Base-by-base conservation (phyloP, 2,329 filamentous ascomycete species). In the Pyricularia sp. region DNA sequence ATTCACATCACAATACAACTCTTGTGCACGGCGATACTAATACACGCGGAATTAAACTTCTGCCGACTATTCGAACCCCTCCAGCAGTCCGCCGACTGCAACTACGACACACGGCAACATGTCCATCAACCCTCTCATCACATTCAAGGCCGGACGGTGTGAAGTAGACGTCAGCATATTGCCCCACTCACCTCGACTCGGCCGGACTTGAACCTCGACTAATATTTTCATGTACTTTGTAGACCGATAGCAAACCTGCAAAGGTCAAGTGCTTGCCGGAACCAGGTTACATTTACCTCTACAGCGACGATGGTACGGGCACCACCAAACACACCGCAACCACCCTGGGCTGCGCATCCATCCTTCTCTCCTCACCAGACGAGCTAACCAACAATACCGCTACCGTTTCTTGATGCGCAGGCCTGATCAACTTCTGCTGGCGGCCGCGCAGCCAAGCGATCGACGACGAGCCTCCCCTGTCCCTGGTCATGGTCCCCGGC, bases 381-480 rank as follows among this genome's bases (percentile, higher is more conserved):
- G 59, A 58, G 26, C 50, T 65, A 68, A 30, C 20, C 31, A 63
- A 63, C n/a, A 72, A 20, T 55, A 3, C 17, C 20, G 42, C 20
- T 17, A n/a, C 20, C 10, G 1, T 42, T 42, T 17, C 28, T 66
- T 68, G 26, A n/a, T 42, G 59, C 61, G 20, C 72, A 93, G 91
- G 97, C 68, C 87, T 99, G 70, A 85, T 97, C 71, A 94, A 97
- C 82, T 97, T 99, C 82, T 97, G 94, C 86, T 99, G 96, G 96
- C 91, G 94, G 73, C 89, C 92, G 75, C 90, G 95, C 73, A 86
- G 84, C 73, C 86, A 88, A 70, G 83, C 89, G 26, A 80, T 92
- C 73, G 87, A 91, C 71, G 87, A 91, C 71, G 82, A 91, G 70
- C 90, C 94, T 69, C 91, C 95, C 70, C 82, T 97, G 71, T 94